Conservation (phyloP, 805 yeast species). For the Candida montana region DNA sequence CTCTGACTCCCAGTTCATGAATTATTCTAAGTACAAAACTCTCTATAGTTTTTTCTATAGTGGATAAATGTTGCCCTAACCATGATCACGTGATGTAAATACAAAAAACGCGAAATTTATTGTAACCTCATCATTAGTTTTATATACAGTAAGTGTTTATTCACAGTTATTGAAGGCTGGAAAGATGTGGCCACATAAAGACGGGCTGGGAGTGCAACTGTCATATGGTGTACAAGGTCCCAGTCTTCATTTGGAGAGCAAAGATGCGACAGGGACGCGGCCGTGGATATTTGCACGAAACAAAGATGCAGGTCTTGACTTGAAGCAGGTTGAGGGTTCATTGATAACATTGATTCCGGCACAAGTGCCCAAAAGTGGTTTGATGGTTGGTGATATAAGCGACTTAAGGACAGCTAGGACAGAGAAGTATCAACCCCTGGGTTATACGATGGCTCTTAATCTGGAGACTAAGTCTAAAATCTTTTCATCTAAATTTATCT, state of each 20-base stretch:
- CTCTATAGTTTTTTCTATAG: no score
- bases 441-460: no score
- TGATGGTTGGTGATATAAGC: neutral
- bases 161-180: no score
- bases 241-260: slow-evolving; percentile 16
- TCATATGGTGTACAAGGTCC: slow-evolving; percentile 38
- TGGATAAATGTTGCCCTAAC: no score
- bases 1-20: no score
- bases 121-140: no score
- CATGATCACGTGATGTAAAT: no score
- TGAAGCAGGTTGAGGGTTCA: slow-evolving; percentile 15
- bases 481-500: slow-evolving; percentile 27
- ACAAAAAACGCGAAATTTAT: no score
- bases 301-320: slow-evolving; percentile 17
- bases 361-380: slow-evolving; percentile 1
- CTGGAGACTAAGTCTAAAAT: no score
- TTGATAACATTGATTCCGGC: slow-evolving; percentile 6
- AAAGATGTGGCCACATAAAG: slow-evolving; percentile 35
- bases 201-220: slow-evolving; percentile 38
- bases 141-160: neutral
- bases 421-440: no score
- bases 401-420: neutral
- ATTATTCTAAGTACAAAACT: no score
- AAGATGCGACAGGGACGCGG: slow-evolving; percentile 13
- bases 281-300: slow-evolving; percentile 26